phyloP scores from a whole-genome alignment of 176 grass and related monocot species.

The Cenchrus purpureus region DNA sequence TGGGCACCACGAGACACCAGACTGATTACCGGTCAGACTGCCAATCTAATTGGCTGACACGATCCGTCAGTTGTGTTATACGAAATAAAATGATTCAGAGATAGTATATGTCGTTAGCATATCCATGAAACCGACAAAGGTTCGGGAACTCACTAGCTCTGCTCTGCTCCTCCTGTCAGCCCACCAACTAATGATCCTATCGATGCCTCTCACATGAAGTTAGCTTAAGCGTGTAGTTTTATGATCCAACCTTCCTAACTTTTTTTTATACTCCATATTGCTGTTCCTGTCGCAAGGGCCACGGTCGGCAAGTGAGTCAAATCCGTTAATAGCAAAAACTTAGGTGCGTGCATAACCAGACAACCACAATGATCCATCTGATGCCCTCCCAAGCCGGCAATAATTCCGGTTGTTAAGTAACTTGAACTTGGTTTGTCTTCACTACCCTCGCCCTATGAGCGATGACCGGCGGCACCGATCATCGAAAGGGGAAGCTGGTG shows the following conservation, averaged over 20 bases:
- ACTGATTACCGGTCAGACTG: neutral
- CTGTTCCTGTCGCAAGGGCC: slow-evolving; percentile 21
- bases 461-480: slow-evolving; percentile 37
- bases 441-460: slow-evolving; percentile 20
- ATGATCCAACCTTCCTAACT: slow-evolving; percentile 32
- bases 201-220: neutral
- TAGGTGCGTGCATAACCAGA: slow-evolving; percentile 8
- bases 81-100: slow-evolving; percentile 11
- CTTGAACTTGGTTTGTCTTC: slow-evolving; percentile 4
- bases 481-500: slow-evolving; percentile 31
- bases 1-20: neutral
- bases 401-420: slow-evolving; percentile 31
- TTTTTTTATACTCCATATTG: neutral
- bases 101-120: slow-evolving; percentile 15
- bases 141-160: neutral
- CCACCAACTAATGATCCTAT: slow-evolving; percentile 35
- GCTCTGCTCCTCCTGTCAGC: slow-evolving; percentile 26
- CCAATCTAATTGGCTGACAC: neutral
- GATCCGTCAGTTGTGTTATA: neutral
- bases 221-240: slow-evolving; percentile 17
- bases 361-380: slow-evolving; percentile 14
- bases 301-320: neutral
- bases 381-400: slow-evolving; percentile 14
- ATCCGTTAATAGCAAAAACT: slow-evolving; percentile 22
- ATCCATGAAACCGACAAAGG: slow-evolving; percentile 39